Evolutionary conservation across 306 rosid genomes (phyloP).

Genomic region (Erythrophleum fordii): DNA sequence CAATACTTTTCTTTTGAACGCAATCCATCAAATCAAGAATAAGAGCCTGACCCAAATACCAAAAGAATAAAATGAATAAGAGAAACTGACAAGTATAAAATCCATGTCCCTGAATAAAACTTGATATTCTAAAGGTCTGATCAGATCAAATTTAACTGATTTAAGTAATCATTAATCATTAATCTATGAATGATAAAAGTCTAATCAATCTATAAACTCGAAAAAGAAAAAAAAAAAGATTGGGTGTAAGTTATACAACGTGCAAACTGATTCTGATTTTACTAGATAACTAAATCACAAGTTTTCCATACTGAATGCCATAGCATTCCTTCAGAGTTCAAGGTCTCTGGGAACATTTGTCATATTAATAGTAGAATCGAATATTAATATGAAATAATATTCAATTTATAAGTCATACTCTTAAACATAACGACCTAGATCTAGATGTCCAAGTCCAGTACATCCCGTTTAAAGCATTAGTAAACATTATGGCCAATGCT

Average conservation of each 20-base stretch:
- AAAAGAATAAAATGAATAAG: background rate
- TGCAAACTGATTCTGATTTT: background rate
- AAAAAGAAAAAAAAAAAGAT: background rate
- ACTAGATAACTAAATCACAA: background rate
- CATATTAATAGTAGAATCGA: background rate
- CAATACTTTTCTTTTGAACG: background rate
- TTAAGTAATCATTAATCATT: background rate
- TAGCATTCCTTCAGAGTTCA: background rate
- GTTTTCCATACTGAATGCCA: background rate
- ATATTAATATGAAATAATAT: background rate
- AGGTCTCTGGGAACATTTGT: background rate
- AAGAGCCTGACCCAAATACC: background rate
- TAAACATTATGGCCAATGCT: background rate
- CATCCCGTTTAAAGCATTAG: background rate
- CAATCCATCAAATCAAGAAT: conserved; percentile 4
- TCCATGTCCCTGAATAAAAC: background rate
- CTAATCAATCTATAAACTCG: background rate
- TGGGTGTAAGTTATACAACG: background rate
- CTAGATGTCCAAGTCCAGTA: background rate
- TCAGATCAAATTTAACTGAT: conserved; percentile 6
- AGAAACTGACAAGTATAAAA: background rate
- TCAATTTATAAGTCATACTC: background rate
- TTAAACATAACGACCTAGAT: background rate
- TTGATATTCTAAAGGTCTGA: background rate
- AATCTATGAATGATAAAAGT: background rate